Conservation (phyloP, 371 early-diverging fungal genomes). For the Mucor piriformis region DNA sequence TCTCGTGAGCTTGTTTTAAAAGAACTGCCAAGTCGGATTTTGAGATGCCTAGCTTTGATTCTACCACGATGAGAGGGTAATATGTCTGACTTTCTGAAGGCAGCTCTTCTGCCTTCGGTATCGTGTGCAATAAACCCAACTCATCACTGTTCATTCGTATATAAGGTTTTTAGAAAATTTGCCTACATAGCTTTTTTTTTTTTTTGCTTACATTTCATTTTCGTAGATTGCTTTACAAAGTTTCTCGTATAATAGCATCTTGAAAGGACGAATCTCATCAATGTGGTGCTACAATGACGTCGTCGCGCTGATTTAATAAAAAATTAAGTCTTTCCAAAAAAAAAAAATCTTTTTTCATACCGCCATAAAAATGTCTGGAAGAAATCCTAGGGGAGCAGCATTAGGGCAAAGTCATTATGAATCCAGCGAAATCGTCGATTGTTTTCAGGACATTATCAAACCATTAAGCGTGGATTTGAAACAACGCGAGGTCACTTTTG, state of each 20-base stretch:
- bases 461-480: conserved; percentile 48
- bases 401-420: conserved; percentile 49
- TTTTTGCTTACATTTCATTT: conserved; percentile 12
- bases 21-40: conserved; percentile 7
- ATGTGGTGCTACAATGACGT: background rate
- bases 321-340: background rate
- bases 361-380: conserved; percentile 24
- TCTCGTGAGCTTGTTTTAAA: conserved; percentile 31
- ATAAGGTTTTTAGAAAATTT: background rate
- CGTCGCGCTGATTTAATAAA: background rate
- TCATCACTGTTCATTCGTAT: conserved; percentile 33
- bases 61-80: conserved; percentile 38
- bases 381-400: conserved; percentile 42
- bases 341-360: background rate
- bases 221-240: background rate
- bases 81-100: conserved; percentile 27
- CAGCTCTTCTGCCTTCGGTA: conserved; percentile 23
- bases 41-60: conserved; percentile 40
- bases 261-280: background rate
- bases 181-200: background rate
- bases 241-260: conserved; percentile 14
- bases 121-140: conserved; percentile 31
- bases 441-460: conserved; percentile 47
- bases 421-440: conserved; percentile 40
- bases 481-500: conserved; percentile 34